Evolutionary conservation across 441 rosid genomes (phyloP).

Genomic region (Erodium texanum): DNA sequence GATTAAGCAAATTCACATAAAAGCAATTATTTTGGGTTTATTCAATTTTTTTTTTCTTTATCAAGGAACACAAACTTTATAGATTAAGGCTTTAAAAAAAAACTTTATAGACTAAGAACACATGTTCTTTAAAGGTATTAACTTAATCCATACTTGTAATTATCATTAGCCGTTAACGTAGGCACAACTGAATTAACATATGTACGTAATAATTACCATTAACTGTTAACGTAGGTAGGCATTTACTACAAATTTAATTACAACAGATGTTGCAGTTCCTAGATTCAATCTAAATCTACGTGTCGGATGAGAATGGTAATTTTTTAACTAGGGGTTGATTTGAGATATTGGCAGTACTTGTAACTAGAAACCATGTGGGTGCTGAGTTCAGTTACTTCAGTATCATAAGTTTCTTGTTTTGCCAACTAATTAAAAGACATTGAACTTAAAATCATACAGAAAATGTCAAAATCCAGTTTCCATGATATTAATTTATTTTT

Average conservation of each 20-base stretch:
- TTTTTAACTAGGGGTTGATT: not conserved
- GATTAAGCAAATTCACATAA: not conserved
- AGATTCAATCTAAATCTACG: too few relatives aligned
- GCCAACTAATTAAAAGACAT: not conserved
- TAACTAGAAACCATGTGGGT: not conserved
- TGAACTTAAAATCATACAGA: not conserved
- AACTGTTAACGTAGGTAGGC: not conserved
- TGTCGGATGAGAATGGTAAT: not conserved
- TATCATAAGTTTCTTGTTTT: not conserved
- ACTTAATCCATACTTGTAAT: too few relatives aligned
- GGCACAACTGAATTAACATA: too few relatives aligned
- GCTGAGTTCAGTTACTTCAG: not conserved
- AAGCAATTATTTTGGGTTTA: not conserved
- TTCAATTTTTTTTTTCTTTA: not conserved
- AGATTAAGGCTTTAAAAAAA: too few relatives aligned
- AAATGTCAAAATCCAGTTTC: not conserved
- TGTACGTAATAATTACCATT: too few relatives aligned
- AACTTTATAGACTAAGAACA: too few relatives aligned
- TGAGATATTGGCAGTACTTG: not conserved
- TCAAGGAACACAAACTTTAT: not conserved
- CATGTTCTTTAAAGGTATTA: too few relatives aligned
- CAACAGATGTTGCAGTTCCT: too few relatives aligned
- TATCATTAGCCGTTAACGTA: too few relatives aligned
- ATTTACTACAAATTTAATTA: too few relatives aligned
- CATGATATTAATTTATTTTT: too few relatives aligned